Evolutionary conservation across 345 rosid genomes (phyloP).

Genomic region (Ceriops zippeliana): DNA sequence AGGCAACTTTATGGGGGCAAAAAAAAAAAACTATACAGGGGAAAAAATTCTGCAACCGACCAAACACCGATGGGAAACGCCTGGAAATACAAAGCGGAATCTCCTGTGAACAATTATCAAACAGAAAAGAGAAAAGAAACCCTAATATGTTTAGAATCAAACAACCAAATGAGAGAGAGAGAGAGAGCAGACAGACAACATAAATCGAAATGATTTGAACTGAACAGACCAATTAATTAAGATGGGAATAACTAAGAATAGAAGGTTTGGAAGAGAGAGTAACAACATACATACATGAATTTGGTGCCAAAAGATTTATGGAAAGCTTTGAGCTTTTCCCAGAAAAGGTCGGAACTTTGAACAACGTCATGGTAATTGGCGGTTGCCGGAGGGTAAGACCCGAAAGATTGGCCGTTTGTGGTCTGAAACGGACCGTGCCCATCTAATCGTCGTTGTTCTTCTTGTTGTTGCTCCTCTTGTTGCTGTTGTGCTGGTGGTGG

Average conservation of each 20-base stretch:
- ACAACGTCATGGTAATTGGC: slow-evolving; percentile 56
- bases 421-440: slow-evolving; percentile 11
- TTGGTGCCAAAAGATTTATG: slow-evolving; percentile 42
- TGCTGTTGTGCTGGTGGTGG: not conserved
- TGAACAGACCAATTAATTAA: not conserved
- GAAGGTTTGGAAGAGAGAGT: not conserved
- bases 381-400: slow-evolving; percentile 42
- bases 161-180: not conserved
- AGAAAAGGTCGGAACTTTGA: slow-evolving; percentile 62
- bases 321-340: slow-evolving; percentile 62
- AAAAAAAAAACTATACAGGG: no score
- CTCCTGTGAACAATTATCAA: not conserved
- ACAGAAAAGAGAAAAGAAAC: not conserved
- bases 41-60: no score
- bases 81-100: not conserved
- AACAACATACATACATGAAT: slow-evolving; percentile 44
- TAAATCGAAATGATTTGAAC: no score
- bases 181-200: not conserved
- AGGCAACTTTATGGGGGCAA: no score
- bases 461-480: not conserved
- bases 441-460: no score
- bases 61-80: not conserved
- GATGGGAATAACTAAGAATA: not conserved
- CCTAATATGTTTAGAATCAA: no score
- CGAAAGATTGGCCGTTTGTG: slow-evolving; percentile 33